Evolutionary conservation across 352 stramenopile species (phyloP), one percentile per base, ranked within the genome.

Genomic region (Globisporangium solare): DNA sequence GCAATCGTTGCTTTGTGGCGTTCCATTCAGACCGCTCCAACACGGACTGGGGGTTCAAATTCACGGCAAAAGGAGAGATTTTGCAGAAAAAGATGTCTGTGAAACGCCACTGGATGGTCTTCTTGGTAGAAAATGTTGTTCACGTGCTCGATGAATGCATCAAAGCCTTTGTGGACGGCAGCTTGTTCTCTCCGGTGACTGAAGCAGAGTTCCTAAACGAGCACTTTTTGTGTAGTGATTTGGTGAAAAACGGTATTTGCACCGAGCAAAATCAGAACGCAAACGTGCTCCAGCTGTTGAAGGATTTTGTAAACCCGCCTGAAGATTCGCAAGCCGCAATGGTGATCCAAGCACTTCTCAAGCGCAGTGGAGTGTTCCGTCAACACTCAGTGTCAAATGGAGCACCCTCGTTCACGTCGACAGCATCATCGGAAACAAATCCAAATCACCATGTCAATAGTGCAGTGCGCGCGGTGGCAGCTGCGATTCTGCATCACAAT

Each of bases 21-120:
- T 97, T 94, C 53, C 83, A 92, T 54, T 83, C 84, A 2, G 88
- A 97, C 54, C 70, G 70, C 4, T 92, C 83, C 0, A 96, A 94
- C 61, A 90, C 76, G 5, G 83, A 93, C 50, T 92, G 83, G 83
- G 81, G 83, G 14, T 92, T 75, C 65, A 82, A 83, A 54, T 92
- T 93, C 54, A 88, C 79, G 8, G 83, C 77, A 4, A 66, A 70
- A 22, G 81, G 75, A 4, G 76, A 93, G 41, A 66, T 92, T 27
- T 68, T 84, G 18, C 74, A 88, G 54, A 79, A 80, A 41, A 84
- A 77, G 32, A 68, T 69, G 18, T 74, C 66, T 2, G 47, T 82
- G 13, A 71, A 82, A 32, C 64, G 76, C 20, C 83, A 93, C 48
- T 93, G 83, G 83, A 59, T 88, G 13, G 67, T 71, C 8, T 77